Percentiles rank a stretch among this genome's conserved stretches.
These are phyloP conservation scores for Tricladium varicosporioides DNA, from an alignment of 2,329 filamentous ascomycete species.

Conservation along the genomic window DNA sequence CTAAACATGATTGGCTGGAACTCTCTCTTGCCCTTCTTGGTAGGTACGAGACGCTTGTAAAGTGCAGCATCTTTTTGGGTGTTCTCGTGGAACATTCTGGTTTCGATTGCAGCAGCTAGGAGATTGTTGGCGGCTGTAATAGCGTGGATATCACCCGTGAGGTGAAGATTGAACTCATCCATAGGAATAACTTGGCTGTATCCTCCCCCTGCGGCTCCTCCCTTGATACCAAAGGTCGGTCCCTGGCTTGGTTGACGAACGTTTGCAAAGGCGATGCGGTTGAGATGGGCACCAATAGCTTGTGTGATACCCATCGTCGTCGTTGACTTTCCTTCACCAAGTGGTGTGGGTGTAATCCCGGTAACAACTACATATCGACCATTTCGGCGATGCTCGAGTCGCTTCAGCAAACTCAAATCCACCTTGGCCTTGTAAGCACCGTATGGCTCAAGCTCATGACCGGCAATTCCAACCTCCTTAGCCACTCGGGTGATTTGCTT, in stretches of 20 bases:
- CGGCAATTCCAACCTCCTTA: conserved; percentile 79
- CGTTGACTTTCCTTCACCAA: conserved; percentile 97
- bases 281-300: conserved; percentile 84
- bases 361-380: conserved; percentile 91
- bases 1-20: conserved; percentile 92
- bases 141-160: conserved; percentile 97
- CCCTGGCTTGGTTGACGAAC: conserved; percentile 96
- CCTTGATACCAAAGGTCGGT: conserved; percentile 98
- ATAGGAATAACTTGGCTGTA: conserved; percentile 99
- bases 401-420: conserved; percentile 75
- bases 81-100: conserved; percentile 96
- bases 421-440: conserved; percentile 97
- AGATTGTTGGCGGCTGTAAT: conserved; percentile 97
- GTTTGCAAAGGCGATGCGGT: conserved; percentile 89
- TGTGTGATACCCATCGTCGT: conserved; percentile 96
- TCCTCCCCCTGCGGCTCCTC: conserved; percentile 91
- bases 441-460: conserved; percentile 91
- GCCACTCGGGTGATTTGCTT: conserved; percentile 87
- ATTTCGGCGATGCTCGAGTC: conserved; percentile 81
- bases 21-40: conserved; percentile 83
- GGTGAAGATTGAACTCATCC: conserved; percentile 98
- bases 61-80: conserved; percentile 89
- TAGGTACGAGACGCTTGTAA: conserved; percentile 83
- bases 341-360: conserved; percentile 92
- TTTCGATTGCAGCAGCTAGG: conserved; percentile 93